These are phyloP conservation scores for Epichloe aotearoae DNA, from an alignment of 2,329 filamentous ascomycete genomes.

Conservation along the genomic window DNA sequence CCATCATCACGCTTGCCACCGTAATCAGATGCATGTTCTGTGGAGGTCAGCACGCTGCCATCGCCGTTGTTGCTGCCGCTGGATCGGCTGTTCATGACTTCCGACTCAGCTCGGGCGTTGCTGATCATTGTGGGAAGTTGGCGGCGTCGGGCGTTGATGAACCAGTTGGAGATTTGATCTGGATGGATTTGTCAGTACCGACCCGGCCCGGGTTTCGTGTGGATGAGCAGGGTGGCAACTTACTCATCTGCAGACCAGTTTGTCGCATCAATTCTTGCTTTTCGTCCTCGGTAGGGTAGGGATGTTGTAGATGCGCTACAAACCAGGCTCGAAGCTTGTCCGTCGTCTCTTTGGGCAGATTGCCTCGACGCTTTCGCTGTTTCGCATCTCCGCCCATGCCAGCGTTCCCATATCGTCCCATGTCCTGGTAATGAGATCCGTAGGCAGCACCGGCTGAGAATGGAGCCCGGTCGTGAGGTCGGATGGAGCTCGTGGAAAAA, in stretches of 20 bases:
- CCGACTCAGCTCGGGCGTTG: constrained; percentile 38
- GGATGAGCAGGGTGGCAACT: constrained; percentile 22
- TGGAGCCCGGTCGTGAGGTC: constrained; percentile 29
- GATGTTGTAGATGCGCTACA: constrained; percentile 59
- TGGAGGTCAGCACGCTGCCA: constrained; percentile 25
- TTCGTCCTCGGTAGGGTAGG: constrained; percentile 79
- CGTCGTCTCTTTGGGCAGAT: constrained; percentile 81
- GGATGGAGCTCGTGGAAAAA: constrained; percentile 29
- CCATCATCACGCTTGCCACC: constrained; percentile 19
- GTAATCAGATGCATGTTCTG: constrained; percentile 17
- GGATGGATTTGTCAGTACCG: constrained; percentile 6
- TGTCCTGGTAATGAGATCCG: constrained; percentile 27
- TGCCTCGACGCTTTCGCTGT: constrained; percentile 58
- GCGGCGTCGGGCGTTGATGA: constrained; percentile 62
- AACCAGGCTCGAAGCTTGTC: constrained; percentile 75
- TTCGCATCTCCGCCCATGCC: constrained; percentile 30
- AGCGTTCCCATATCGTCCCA: constrained; percentile 27
- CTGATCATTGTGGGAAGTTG: constrained; percentile 48
- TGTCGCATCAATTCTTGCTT: constrained; percentile 68
- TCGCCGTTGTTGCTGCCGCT: constrained; percentile 11
- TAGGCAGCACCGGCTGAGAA: constrained; percentile 28
- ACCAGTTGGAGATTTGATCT: constrained; percentile 70
- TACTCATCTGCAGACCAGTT: constrained; percentile 68
- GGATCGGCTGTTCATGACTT: constrained; percentile 28
- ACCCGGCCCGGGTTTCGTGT: not conserved